Base-by-base conservation (phyloP, 2,329 filamentous ascomycete species). In the Pyrenochaeta sp. region DNA sequence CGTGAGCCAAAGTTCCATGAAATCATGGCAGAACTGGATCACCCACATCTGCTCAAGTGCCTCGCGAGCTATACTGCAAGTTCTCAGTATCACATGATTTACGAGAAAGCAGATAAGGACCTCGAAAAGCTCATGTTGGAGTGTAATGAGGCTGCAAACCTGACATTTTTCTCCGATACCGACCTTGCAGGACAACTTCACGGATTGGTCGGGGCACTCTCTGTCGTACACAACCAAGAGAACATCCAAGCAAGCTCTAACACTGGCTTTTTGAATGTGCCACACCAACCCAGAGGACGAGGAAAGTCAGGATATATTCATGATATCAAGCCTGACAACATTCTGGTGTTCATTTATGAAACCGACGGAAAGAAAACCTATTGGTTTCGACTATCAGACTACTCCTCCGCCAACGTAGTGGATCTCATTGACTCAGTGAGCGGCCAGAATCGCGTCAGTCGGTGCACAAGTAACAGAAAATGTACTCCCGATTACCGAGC, bases 241-340 rank as follows among this genome's bases (percentile, higher is more conserved):
- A 20, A 23, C 5, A 6, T n/a, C 10, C 11, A n/a, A 5, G 21
- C 19, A 7, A 19, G n/a, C n/a, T 13, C 8, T 14, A 34, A 34
- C 10, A 7, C 31, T 10, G 22, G 15, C 19, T 13, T 22, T 11
- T n/a, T 34, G 4, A 8, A 13, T 20, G 10, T 34, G 7, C 31
- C 31, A 15, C 31, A 20, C 6, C 3, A 34, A 20, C 4, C 9
- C 4, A 9, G 9, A 10, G 22, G 23, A 9, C 44, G 13, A 15
- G 24, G n/a, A n/a, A n/a, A n/a, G n/a, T n/a, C 34, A 3, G 54
- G 51, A 7, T 49, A 54, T 26, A 54, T 52, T 40, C 65, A 68
- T 8, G 75, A 77, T 61, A 58, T 77, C 40, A 77, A 77, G 52
- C 67, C 73, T 14, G 65, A 71, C 18, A 77, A 76, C 34, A 73